These are phyloP conservation scores for Coemansia sp. DNA, from an alignment of 192 early-diverging fungal genomes.

Conservation along the genomic window DNA sequence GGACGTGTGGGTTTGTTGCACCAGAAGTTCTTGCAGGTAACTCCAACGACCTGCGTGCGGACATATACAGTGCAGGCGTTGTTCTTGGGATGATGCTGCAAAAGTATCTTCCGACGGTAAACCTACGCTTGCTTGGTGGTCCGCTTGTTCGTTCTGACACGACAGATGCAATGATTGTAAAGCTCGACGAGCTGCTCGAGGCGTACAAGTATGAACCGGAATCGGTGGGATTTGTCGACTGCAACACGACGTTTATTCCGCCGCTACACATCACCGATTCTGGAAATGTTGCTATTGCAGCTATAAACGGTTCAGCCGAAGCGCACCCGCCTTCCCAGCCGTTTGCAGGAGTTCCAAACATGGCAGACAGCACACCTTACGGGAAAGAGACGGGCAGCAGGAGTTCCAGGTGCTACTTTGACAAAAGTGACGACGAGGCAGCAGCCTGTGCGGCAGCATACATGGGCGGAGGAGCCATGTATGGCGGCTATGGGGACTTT, in stretches of 20 bases:
- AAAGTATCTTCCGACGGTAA: slow-evolving; percentile 62
- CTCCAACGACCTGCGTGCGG: slow-evolving; percentile 51
- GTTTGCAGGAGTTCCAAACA: not conserved
- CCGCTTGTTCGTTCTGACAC: slow-evolving; percentile 65
- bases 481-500: slow-evolving; percentile 28
- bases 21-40: slow-evolving; percentile 57
- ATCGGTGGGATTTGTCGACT: slow-evolving; percentile 28
- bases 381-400: slow-evolving; percentile 16
- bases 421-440: slow-evolving; percentile 33
- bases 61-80: slow-evolving; percentile 69
- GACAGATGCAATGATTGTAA: slow-evolving; percentile 60
- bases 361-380: not conserved
- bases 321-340: not conserved
- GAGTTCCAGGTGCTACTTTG: slow-evolving; percentile 28
- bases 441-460: slow-evolving; percentile 44
- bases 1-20: slow-evolving; percentile 75
- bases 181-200: slow-evolving; percentile 57
- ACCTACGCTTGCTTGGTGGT: slow-evolving; percentile 69
- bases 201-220: slow-evolving; percentile 35
- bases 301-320: not conserved
- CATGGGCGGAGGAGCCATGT: slow-evolving; percentile 29
- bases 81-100: slow-evolving; percentile 76
- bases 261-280: not conserved
- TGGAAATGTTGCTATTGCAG: not conserved
- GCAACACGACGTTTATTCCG: slow-evolving; percentile 19